Base-by-base conservation (phyloP, 768 basidiomycete genomes). In the Hericium rajendrae region DNA sequence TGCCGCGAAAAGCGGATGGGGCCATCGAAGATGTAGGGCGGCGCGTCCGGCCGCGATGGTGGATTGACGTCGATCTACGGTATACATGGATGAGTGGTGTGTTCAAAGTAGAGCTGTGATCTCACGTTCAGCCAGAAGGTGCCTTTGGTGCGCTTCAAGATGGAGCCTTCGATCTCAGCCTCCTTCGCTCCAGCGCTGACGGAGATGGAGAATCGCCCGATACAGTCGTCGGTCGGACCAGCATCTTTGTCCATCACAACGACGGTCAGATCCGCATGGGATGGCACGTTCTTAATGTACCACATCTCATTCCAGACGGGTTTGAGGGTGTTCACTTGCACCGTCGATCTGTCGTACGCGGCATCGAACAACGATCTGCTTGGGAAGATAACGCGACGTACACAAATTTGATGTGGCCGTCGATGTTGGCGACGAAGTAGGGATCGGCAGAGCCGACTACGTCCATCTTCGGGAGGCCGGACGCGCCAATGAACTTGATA, bases 251-350 rank as follows among this genome's bases (percentile, higher is more conserved):
- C 85, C 57, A 81, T 68, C n/a, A 91, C 73, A 46, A 78, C 70
- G n/a, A 89, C 79, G 4, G 71, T 67, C 8, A 91, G 69, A 24
- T 71, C 74, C 8, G 86, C 86, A n/a, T 72, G 76, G 4, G 66
- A 68, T 0, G 88, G 88, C 13, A 90, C 87, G 64, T 86, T 88
- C 70, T 82, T 85, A 60, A 90, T 70, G 38, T 72, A 71, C 88
- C 88, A 90, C 9, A 74, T 60, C 65, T 88, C 88, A 63, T 91
- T 85, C 88, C 88, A 90, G 18, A 86, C 82, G 0, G 88, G 88
- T 0, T 71, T 62, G 18, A 82, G 68, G 6, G 81, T 83, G 49
- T 80, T 72, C 12, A 69, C 55, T 62, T 85, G 75, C 10, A 90
- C 83, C 0, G 82, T 79, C 0, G 88, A 90, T 43, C 88, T 90